phyloP scores from a whole-genome alignment of 495 filamentous ascomycete species.

The Aspergillus steynii region DNA sequence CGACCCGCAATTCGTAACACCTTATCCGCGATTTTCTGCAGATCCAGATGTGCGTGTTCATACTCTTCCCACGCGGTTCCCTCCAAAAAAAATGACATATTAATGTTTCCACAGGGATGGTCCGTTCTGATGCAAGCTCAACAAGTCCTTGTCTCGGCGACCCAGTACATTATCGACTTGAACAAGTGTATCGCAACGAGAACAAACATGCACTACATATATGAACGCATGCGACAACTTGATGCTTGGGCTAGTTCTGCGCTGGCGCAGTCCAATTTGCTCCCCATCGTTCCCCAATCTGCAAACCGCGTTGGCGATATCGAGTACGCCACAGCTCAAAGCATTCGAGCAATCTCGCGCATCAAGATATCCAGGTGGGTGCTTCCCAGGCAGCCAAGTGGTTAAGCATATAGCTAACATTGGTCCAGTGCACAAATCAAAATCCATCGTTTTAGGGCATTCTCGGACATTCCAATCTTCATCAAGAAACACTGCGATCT shows the following conservation, averaged over 20 bases:
- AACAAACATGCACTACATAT: slow-evolving; percentile 46
- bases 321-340: slow-evolving; percentile 49
- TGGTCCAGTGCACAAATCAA: slow-evolving; percentile 58
- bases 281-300: slow-evolving; percentile 37
- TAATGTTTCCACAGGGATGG: slow-evolving; percentile 45
- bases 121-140: slow-evolving; percentile 56
- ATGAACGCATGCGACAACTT: slow-evolving; percentile 55
- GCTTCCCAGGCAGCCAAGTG: background rate
- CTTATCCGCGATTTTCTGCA: slow-evolving; percentile 50
- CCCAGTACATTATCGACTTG: slow-evolving; percentile 57
- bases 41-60: slow-evolving; percentile 49
- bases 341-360: slow-evolving; percentile 54
- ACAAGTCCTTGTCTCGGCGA: slow-evolving; percentile 56
- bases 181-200: slow-evolving; percentile 41
- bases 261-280: slow-evolving; percentile 46
- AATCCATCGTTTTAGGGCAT: slow-evolving; percentile 59
- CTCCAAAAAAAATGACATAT: slow-evolving; percentile 6
- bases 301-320: slow-evolving; percentile 40
- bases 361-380: slow-evolving; percentile 59
- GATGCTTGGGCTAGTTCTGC: slow-evolving; percentile 52
- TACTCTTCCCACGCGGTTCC: background rate
- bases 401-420: slow-evolving; percentile 8
- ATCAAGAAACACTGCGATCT: slow-evolving; percentile 60
- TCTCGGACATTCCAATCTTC: slow-evolving; percentile 61
- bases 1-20: slow-evolving; percentile 57